Evolutionary conservation across 176 grass and related monocot species (phyloP).

Genomic region (Musa beccarii): DNA sequence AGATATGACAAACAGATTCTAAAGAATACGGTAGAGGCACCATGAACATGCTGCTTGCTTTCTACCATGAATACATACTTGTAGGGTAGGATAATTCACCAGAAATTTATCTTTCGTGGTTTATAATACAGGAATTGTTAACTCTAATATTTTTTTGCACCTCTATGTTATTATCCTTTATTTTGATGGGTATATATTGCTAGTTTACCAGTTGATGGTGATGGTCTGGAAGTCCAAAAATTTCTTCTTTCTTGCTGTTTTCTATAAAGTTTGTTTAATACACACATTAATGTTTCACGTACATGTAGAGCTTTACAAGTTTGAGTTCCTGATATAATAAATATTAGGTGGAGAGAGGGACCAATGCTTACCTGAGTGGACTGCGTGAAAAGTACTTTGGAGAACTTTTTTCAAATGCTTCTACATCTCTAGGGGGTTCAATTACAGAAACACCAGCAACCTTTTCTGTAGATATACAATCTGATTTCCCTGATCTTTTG

Average conservation of each 20-base stretch:
- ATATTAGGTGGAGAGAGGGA: conserved; percentile 84
- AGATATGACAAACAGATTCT: too few species aligned
- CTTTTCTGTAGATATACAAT: conserved; percentile 22
- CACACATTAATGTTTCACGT: not conserved
- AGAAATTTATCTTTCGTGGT: not conserved
- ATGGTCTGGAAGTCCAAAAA: not conserved
- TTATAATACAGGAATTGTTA: not conserved
- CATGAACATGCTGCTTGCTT: not conserved
- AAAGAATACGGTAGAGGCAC: too few species aligned
- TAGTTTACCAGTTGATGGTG: not conserved
- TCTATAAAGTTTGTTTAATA: not conserved
- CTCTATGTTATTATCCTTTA: not conserved
- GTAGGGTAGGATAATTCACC: not conserved
- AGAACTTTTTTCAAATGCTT: conserved; percentile 84
- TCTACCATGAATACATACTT: too few species aligned
- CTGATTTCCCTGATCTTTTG: conserved; percentile 20
- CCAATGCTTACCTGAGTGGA: conserved; percentile 85
- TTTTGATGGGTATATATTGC: not conserved
- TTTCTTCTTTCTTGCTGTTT: not conserved
- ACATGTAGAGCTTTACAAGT: not conserved
- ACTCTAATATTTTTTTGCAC: not conserved
- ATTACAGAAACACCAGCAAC: conserved; percentile 27
- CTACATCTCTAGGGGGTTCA: conserved; percentile 44
- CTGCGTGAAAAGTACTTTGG: conserved; percentile 92
- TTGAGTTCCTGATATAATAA: conserved; percentile 14